These are phyloP conservation scores for Thalassiosira ordinaria DNA, from an alignment of 352 stramenopile species.

Conservation along the genomic window DNA sequence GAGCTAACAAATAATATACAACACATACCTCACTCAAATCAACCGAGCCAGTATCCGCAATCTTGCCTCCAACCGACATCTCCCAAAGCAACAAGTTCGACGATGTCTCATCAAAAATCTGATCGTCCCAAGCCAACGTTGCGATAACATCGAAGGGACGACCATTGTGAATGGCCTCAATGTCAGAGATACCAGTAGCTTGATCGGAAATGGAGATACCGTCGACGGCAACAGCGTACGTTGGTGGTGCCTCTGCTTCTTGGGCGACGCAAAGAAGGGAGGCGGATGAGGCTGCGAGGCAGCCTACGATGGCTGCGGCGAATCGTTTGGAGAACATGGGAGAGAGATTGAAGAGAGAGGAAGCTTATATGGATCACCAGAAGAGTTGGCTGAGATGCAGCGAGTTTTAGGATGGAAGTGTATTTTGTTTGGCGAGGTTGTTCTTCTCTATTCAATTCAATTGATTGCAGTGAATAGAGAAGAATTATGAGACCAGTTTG, in stretches of 20 bases:
- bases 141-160: slow-evolving; percentile 42
- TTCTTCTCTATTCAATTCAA: not conserved
- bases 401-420: too few species aligned
- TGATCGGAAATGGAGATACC: slow-evolving; percentile 49
- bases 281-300: slow-evolving; percentile 2
- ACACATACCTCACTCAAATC: not conserved
- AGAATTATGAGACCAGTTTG: not conserved
- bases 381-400: too few species aligned
- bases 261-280: too few species aligned
- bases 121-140: not conserved
- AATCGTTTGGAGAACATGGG: slow-evolving; percentile 8
- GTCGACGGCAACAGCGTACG: slow-evolving; percentile 20
- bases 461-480: not conserved
- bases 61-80: not conserved
- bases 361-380: not conserved
- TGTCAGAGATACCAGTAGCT: slow-evolving; percentile 39
- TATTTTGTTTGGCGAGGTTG: not conserved
- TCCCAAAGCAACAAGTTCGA: not conserved
- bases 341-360: not conserved
- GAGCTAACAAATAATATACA: not conserved
- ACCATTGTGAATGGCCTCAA: slow-evolving; percentile 55
- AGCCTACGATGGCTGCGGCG: not conserved
- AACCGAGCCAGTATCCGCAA: not conserved
- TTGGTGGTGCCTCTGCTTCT: too few species aligned
- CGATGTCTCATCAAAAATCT: not conserved